Evolutionary conservation across 805 yeast species (phyloP), one percentile per base, ranked within the genome.

Genomic region (Yamadazyma insecticola): DNA sequence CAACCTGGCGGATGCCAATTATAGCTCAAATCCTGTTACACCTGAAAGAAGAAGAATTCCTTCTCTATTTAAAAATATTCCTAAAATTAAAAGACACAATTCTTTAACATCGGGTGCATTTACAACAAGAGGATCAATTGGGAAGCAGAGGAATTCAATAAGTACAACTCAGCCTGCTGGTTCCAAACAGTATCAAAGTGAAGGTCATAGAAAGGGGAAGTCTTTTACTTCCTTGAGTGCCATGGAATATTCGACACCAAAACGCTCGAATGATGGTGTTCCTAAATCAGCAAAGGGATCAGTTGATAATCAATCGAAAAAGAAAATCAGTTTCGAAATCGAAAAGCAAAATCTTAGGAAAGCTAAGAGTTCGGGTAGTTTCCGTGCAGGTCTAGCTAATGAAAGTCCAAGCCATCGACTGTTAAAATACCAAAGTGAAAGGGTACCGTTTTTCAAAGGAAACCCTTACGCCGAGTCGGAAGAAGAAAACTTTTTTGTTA

Each of bases 341-440:
- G 7, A 12, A 23, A 10, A 12, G 10, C 10, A 9, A 9, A 23
- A 8, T 23, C 13, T 30, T 8, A 26, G 62, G 4, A 59, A 61
- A 28, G 63, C 67, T 1, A 52, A 45, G 32, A 59, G 66, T 28
- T 57, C 67, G 2, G 57, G 57, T 1, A 63, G 57, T 34, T 58
- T 62, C 32, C 39, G 41, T 15, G 36, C 22, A n/a, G 22, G 28
- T 7, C 21, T 28, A 22, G 43, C 40, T 13, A 42, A 42, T 14
- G 26, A 21, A 9, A 30, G 33, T 29, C 36, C 36, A 6, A 28
- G 30, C 5, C 28, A 26, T 24, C 34, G 37, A 19, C 33, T 30
- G 15, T 34, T 48, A 12, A 43, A 43, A 18, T 33, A 33, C 16
- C 36, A 36, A 14, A 32, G 46, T 13, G 60, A 53, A 10, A 33